Evolutionary conservation across 164 flowering plant genomes (phyloP).

Genomic region (Aristolochia fimbriata): DNA sequence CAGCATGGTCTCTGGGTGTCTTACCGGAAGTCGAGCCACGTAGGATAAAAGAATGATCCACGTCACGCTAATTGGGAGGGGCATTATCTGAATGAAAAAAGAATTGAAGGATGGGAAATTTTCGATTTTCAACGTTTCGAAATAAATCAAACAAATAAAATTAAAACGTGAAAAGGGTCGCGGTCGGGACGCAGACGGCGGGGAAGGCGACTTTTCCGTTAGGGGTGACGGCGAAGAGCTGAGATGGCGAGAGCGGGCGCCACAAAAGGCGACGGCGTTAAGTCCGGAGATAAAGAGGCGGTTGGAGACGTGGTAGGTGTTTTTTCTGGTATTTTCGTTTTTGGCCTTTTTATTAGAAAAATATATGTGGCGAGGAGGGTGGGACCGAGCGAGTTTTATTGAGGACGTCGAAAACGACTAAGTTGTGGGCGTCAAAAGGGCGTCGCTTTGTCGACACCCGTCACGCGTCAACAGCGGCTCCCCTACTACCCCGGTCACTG

Average conservation of each 20-base stretch:
- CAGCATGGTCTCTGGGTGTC: too few relatives aligned
- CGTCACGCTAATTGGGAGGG: too few relatives aligned
- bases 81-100: too few relatives aligned
- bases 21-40: too few relatives aligned
- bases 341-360: too few relatives aligned
- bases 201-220: background rate
- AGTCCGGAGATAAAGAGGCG: conserved; percentile 1
- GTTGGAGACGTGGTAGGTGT: background rate
- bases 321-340: background rate
- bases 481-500: background rate
- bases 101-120: too few relatives aligned
- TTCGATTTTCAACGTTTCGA: too few relatives aligned
- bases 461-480: background rate
- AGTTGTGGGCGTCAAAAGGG: too few relatives aligned
- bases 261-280: conserved; percentile 3
- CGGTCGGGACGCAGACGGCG: background rate
- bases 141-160: too few relatives aligned
- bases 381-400: background rate
- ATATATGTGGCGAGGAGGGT: background rate
- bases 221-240: background rate
- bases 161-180: too few relatives aligned
- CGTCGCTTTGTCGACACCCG: background rate
- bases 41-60: too few relatives aligned
- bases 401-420: background rate
- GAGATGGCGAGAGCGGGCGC: background rate